Percentiles rank a stretch among this genome's conserved stretches.
These are phyloP conservation scores for Venturia pyrina DNA, from an alignment of 2,329 filamentous ascomycete genomes.

Conservation along the genomic window DNA sequence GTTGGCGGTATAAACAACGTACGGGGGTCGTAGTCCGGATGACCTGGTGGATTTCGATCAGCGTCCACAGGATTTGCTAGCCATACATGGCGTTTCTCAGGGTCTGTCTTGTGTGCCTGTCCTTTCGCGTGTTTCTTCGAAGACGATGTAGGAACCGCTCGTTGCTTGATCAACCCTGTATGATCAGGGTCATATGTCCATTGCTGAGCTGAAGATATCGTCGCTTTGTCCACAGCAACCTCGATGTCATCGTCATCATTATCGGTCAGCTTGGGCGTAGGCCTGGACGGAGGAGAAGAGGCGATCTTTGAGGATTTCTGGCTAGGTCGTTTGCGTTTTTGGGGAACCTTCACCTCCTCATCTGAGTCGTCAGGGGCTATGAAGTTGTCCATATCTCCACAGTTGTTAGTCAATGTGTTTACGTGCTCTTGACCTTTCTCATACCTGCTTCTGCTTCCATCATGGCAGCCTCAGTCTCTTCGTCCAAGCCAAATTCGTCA, in stretches of 20 bases:
- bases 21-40: slow-evolving; percentile 84
- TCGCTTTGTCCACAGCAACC: slow-evolving; percentile 44
- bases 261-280: slow-evolving; percentile 36
- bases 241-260: slow-evolving; percentile 39
- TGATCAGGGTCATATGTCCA: slow-evolving; percentile 67
- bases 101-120: slow-evolving; percentile 73
- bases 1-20: slow-evolving; percentile 81
- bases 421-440: slow-evolving; percentile 13
- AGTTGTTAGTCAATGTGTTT: not conserved
- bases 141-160: slow-evolving; percentile 21
- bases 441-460: slow-evolving; percentile 52
- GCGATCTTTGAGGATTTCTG: slow-evolving; percentile 40
- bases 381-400: slow-evolving; percentile 71
- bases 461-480: slow-evolving; percentile 45
- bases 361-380: slow-evolving; percentile 81
- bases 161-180: slow-evolving; percentile 28
- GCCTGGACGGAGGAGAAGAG: slow-evolving; percentile 32
- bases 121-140: slow-evolving; percentile 28
- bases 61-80: slow-evolving; percentile 77
- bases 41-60: slow-evolving; percentile 64
- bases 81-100: slow-evolving; percentile 83
- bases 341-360: slow-evolving; percentile 48
- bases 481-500: slow-evolving; percentile 55
- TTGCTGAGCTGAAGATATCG: slow-evolving; percentile 64
- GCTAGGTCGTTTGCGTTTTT: slow-evolving; percentile 56